Conservation (phyloP, 1,284 basidiomycete species). For the Chalciporus piperatoides region DNA sequence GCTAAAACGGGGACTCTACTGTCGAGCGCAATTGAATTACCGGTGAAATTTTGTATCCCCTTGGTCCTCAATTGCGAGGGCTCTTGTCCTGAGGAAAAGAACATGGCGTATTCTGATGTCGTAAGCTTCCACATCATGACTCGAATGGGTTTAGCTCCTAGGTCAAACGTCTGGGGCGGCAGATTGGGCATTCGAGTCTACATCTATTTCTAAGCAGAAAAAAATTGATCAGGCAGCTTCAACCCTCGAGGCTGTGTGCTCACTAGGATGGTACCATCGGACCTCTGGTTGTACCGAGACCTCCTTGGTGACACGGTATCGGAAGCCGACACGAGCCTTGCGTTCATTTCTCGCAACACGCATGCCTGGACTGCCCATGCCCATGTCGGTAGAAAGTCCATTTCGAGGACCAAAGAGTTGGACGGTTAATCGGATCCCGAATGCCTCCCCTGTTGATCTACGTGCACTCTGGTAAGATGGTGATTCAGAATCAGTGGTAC, state of each 20-base stretch:
- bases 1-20: too few relatives aligned
- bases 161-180: neutral
- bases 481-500: too few relatives aligned
- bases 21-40: too few relatives aligned
- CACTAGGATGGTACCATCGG: slow-evolving; percentile 94
- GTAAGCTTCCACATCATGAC: too few relatives aligned
- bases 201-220: slow-evolving; percentile 26
- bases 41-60: too few relatives aligned
- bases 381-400: slow-evolving; percentile 98
- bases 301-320: slow-evolving; percentile 86
- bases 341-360: slow-evolving; percentile 89
- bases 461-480: too few relatives aligned
- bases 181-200: slow-evolving; percentile 3
- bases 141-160: slow-evolving; percentile 24
- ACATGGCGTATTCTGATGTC: slow-evolving; percentile 21
- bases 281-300: slow-evolving; percentile 98
- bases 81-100: neutral
- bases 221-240: neutral
- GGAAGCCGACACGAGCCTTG: slow-evolving; percentile 60
- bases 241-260: slow-evolving; percentile 34
- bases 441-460: too few relatives aligned
- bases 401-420: too few relatives aligned
- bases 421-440: too few relatives aligned
- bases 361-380: slow-evolving; percentile 95
- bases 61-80: too few relatives aligned